Base-by-base conservation (phyloP, 148 eudicot genomes). In the Salicornia ramosissima region DNA sequence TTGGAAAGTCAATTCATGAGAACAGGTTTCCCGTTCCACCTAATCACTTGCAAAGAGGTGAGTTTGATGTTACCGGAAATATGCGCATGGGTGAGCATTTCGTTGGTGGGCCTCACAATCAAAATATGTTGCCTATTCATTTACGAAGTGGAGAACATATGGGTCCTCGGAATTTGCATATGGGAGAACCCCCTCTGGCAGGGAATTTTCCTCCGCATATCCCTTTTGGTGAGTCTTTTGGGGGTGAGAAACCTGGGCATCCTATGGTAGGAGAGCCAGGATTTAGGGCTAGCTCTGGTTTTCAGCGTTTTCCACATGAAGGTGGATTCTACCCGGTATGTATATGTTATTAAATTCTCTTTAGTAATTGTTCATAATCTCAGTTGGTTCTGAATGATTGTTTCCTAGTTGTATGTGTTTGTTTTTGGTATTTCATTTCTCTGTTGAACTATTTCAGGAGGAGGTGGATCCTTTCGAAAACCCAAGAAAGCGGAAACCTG, bases 221-320 rank as follows among this genome's bases (percentile, higher is more conserved):
- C 33, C 88, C 86, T 64, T 74, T 78, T 73, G 82, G 82, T 29
- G 91, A 85, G 60, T 76, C 87, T 51, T 88, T 80, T 74, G 84
- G 84, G 50, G 85, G 82, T 69, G 89, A 79, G 73, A 83, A 78
- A 70, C 56, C 80, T 28, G 77, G 79, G 63, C 84, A 80, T 67
- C 87, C 83, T 53, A 85, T 80, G 64, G 66, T 66, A 75, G 87
- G 91, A 71, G 96, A 90, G 75, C 91, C 85, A 69, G 87, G 88
- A 60, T 87, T 83, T 82, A 81, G 87, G 79, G 80, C 83, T 69
- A 81, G 80, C 69, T 85, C 70, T 73, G 71, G 87, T 14, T 76
- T 75, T 53, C 84, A 73, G 65, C 87, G 76, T 51, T 69, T 65
- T 74, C 75, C 70, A n/a, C 79, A 67, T 79, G 81, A 81, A 59